A percentile compares a stretch with the other conserved stretches of the same genome.
phyloP scores from a whole-genome alignment of 2,329 filamentous ascomycete species.

The Venturiaceae sp. region DNA sequence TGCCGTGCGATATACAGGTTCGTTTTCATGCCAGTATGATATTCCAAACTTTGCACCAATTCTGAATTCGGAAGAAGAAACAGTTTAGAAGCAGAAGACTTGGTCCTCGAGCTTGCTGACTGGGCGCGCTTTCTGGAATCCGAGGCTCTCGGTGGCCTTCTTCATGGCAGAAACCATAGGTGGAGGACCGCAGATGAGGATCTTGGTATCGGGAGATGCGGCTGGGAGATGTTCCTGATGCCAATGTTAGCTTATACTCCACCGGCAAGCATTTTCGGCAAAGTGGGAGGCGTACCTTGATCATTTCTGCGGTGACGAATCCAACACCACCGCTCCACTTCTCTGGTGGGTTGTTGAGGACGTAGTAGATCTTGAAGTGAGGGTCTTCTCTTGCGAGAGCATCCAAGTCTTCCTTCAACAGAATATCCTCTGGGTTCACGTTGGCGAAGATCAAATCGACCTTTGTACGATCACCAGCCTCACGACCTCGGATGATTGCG shows the following conservation, averaged over 20 bases:
- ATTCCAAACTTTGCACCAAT: background rate
- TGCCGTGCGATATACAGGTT: background rate
- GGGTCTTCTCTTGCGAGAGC: constrained; percentile 65
- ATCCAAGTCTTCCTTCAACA: constrained; percentile 88
- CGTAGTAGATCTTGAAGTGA: constrained; percentile 83
- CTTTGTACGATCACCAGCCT: constrained; percentile 70
- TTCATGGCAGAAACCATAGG: constrained; percentile 97
- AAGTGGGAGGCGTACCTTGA: constrained; percentile 50
- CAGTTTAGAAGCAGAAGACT: constrained; percentile 87
- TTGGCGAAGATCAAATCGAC: constrained; percentile 96
- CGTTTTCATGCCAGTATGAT: background rate
- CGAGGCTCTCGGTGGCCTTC: constrained; percentile 83
- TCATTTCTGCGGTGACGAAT: constrained; percentile 93
- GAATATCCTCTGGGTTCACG: constrained; percentile 83
- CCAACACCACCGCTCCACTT: constrained; percentile 88
- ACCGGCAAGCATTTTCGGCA: background rate
- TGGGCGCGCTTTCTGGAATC: constrained; percentile 83
- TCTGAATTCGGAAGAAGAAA: background rate
- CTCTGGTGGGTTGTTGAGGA: constrained; percentile 90
- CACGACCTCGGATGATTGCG: constrained; percentile 73
- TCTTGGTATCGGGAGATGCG: constrained; percentile 79
- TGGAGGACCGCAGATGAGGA: constrained; percentile 88
- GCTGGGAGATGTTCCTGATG: constrained; percentile 66
- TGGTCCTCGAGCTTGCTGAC: constrained; percentile 98
- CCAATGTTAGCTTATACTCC: constrained; percentile 13